Evolutionary conservation across 306 rosid genomes (phyloP), one percentile per base, ranked within the genome.

Genomic region (Oemleria cerasiformis): DNA sequence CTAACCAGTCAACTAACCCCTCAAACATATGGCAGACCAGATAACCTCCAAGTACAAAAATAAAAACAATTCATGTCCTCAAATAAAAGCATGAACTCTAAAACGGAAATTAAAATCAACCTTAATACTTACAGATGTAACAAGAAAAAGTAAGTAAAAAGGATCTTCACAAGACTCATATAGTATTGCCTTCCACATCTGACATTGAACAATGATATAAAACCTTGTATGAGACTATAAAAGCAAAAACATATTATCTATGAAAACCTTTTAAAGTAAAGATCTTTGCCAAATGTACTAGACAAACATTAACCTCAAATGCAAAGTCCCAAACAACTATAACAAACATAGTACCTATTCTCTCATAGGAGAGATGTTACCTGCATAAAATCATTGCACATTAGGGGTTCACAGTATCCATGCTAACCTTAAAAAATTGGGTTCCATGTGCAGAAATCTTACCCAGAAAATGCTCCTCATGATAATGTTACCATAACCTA

Each of bases 291-390:
- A 49, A 49, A 5, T 14, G 6, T 49, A 49, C 54, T 49, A 53
- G 30, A 53, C 23, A 53, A 53, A 13, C 58, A 30, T n/a, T n/a
- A 64, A 41, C 51, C 68, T 5, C n/a, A 64, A 63, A 9, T 39
- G 34, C 6, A 17, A 62, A 38, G 34, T n/a, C 20, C 21, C 16
- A 62, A 40, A 6, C 49, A 62, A 17, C 65, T 36, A 36, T 20
- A 59, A 59, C 42, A 58, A 9, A 64, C 3, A 64, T 47, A 19
- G 17, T 56, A 58, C 42, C 63, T 58, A 58, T 58, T 58, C 40
- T 58, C 19, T 34, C 42, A 59, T 4, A 59, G 17, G 47, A n/a
- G n/a, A 38, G 23, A 61, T 8, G 14, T 17, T 17, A 38, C 66
- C 66, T 38, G 15, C 14, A 61, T 2, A 61, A 25, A 38, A 17